Percentiles rank a stretch among this genome's conserved stretches.
Conservation (phyloP, 2,329 filamentous ascomycete species). For the Claviceps humidiphila region DNA sequence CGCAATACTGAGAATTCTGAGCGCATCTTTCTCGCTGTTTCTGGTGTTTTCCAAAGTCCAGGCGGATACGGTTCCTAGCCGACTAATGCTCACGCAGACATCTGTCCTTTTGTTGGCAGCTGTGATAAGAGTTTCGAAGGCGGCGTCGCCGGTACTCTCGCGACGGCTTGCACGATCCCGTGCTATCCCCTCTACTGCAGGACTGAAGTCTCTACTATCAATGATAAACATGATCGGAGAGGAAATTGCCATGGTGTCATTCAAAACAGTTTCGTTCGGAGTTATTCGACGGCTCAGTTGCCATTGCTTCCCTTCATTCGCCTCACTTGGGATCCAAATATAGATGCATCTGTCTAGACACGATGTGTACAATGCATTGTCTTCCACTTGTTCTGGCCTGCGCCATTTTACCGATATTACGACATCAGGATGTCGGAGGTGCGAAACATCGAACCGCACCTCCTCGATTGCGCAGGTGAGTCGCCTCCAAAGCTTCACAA, state of each 20-base stretch:
- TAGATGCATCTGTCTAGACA: conserved; percentile 69
- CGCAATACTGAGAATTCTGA: conserved; percentile 73
- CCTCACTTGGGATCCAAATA: conserved; percentile 70
- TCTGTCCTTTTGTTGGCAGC: conserved; percentile 78
- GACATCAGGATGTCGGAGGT: conserved; percentile 68
- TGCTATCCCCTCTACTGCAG: conserved; percentile 64
- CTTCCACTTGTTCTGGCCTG: conserved; percentile 60
- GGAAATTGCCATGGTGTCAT: conserved; percentile 11
- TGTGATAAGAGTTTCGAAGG: conserved; percentile 72
- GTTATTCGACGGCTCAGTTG: conserved; percentile 74
- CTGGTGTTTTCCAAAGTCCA: conserved; percentile 87
- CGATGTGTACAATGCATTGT: conserved; percentile 83
- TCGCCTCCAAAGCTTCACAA: conserved; percentile 88
- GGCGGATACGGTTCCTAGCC: conserved; percentile 73
- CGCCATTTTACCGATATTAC: conserved; percentile 85
- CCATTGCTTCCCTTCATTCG: conserved; percentile 56
- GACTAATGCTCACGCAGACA: conserved; percentile 74
- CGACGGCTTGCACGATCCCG: conserved; percentile 41
- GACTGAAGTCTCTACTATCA: conserved; percentile 65
- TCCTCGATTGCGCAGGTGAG: conserved; percentile 73
- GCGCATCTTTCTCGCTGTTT: conserved; percentile 49
- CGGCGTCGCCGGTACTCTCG: conserved; percentile 51
- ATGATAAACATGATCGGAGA: conserved; percentile 55
- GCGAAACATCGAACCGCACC: conserved; percentile 78
- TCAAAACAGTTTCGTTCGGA: conserved; percentile 54